A percentile compares a stretch with the other conserved stretches of the same genome.
phyloP scores from a whole-genome alignment of 208 protist genomes.

The Leishmania mexicana region DNA sequence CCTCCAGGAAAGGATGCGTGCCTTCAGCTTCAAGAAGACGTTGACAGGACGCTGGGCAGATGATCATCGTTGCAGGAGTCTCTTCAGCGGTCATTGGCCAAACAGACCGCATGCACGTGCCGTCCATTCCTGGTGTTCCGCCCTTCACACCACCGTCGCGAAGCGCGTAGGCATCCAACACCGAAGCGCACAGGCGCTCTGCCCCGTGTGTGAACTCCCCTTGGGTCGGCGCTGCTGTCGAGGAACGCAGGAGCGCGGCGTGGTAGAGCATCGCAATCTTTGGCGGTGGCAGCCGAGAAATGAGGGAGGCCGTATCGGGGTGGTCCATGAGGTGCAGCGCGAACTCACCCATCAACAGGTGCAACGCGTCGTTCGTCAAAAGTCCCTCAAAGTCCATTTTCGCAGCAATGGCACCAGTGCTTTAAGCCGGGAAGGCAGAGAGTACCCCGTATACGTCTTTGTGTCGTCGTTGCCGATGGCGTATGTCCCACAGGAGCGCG shows the following conservation, averaged over 20 bases:
- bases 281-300: conserved; percentile 22
- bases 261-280: conserved; percentile 33
- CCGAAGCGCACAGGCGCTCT: conserved; percentile 22
- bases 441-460: neutral
- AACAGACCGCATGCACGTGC: neutral
- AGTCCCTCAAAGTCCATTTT: conserved; percentile 30
- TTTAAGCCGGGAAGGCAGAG: neutral
- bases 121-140: too few species aligned
- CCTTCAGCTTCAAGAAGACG: neutral
- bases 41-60: neutral
- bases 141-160: neutral
- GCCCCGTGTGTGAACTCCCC: neutral
- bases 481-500: neutral
- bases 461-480: neutral
- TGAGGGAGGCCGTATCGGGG: conserved; percentile 19
- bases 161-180: conserved; percentile 21
- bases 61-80: neutral
- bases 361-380: conserved; percentile 25
- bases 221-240: neutral
- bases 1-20: neutral
- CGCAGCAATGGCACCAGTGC: neutral
- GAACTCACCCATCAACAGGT: conserved; percentile 24
- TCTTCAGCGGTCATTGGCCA: neutral
- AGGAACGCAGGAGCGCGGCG: conserved; percentile 25
- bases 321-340: conserved; percentile 29